Base-by-base conservation (phyloP, 2,329 filamentous ascomycete species). In the Aspergillus arachidicola region DNA sequence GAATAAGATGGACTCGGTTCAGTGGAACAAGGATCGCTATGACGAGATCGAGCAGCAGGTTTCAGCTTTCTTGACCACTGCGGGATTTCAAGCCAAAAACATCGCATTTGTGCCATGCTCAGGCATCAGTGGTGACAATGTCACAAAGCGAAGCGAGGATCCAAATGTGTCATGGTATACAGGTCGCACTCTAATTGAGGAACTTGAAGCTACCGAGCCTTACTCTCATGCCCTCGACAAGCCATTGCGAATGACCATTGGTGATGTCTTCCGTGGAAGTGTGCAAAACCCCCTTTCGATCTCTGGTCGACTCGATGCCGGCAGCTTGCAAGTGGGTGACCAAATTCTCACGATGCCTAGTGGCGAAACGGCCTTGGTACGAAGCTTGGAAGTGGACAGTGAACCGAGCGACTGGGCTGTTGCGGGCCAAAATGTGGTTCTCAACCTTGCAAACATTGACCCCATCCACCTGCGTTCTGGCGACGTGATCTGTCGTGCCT, bases 1-100 rank as follows among this genome's bases (percentile, higher is more conserved):
- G 65, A 99, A 99, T 81, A 99, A 99, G 78, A 89, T 99, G 71
- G 95, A 99, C 75, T 90, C 89, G 19, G 89, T 94, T 7, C 81
- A 83, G 6, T 99, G 96, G 96, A 91, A 89, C 2, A 83, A 92
- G 75, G 89, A 88, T 5, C 87, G 93, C 2, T 99, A 96, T 70
- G 86, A 92, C 28, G 91, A 96, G 71, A 97, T 99, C 61, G 85
- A 87, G 50, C 87, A 93, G 65, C 92, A 97, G 71, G 89, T 97
- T 67, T 87, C 87, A 0, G 89, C 92, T 0, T 97, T 99, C 75
- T 82, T 99, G 64, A 88, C 86, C 0, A 87, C 89, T 0, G 91
- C 94, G 0, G 93, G 92, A 1, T 99, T 98, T 73, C 87, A 91
- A 61, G 75, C 86, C 6, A 94, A 92, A 76, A 92, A 95, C 67